Evolutionary conservation across 441 rosid genomes (phyloP).

Genomic region (Jatropha multifida): DNA sequence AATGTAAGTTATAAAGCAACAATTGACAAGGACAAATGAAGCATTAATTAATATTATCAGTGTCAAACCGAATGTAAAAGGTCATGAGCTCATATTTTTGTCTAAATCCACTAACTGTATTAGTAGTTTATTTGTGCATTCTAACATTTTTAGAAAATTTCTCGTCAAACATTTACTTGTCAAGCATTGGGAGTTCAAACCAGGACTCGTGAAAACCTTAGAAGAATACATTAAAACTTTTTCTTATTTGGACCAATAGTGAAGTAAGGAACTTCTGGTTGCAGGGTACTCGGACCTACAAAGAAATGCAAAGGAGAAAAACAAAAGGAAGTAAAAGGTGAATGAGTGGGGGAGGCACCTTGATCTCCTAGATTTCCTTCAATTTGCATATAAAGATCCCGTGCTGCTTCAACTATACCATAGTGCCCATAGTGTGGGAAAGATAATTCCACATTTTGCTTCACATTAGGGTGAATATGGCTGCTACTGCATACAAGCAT

Average conservation of each 20-base stretch:
- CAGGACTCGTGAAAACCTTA: too few relatives aligned
- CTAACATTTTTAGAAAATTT: not conserved
- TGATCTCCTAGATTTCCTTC: conserved; percentile 58
- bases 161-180: not conserved
- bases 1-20: conserved; percentile 1
- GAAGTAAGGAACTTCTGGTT: not conserved
- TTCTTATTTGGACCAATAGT: not conserved
- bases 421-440: conserved; percentile 77
- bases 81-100: not conserved
- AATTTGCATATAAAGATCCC: conserved; percentile 74
- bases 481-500: conserved; percentile 35
- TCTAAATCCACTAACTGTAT: not conserved
- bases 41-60: not conserved
- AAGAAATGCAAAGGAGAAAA: not conserved
- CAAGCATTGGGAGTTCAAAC: not conserved
- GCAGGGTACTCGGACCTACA: not conserved
- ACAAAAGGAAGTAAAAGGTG: not conserved
- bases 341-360: conserved; percentile 28
- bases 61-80: not conserved
- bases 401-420: conserved; percentile 81
- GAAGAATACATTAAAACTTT: not conserved
- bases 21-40: not conserved
- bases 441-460: conserved; percentile 47
- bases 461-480: conserved; percentile 35
- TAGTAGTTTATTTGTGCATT: not conserved